Conservation (phyloP, 805 yeast species). For the Pichia insulana region DNA sequence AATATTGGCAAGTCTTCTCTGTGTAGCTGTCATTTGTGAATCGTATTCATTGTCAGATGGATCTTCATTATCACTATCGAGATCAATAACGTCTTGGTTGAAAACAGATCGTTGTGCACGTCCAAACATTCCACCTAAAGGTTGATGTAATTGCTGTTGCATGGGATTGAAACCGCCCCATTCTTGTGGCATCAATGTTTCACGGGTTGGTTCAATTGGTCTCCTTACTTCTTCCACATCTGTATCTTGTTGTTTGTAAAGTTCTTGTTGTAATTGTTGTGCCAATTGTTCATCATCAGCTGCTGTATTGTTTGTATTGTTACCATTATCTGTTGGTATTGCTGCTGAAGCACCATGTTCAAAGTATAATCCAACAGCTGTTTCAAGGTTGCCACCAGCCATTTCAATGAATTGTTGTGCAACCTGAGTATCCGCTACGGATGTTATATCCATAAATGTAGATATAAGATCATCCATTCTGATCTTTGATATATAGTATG, state of each 20-base stretch:
- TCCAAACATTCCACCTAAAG: slow-evolving; percentile 40
- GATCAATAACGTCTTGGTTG: slow-evolving; percentile 42
- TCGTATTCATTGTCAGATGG: slow-evolving; percentile 21
- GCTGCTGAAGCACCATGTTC: slow-evolving; percentile 45
- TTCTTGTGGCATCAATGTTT: slow-evolving; percentile 36
- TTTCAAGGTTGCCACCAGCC: slow-evolving; percentile 68
- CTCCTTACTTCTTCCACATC: slow-evolving; percentile 53
- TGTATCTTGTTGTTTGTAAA: slow-evolving; percentile 37
- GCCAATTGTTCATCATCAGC: slow-evolving; percentile 33
- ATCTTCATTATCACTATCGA: slow-evolving; percentile 27
- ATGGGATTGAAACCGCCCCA: slow-evolving; percentile 12
- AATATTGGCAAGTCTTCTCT: slow-evolving; percentile 65
- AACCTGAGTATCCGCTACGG: slow-evolving; percentile 51
- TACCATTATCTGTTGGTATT: background rate
- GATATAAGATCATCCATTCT: slow-evolving; percentile 25
- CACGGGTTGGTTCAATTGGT: slow-evolving; percentile 71
- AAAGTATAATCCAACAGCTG: slow-evolving; percentile 75
- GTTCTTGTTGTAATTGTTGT: slow-evolving; percentile 52
- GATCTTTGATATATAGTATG: no score
- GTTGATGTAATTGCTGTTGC: slow-evolving; percentile 5
- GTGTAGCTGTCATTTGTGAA: slow-evolving; percentile 33
- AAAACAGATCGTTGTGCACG: slow-evolving; percentile 43
- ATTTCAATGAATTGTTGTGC: slow-evolving; percentile 76
- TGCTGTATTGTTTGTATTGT: slow-evolving; percentile 15
- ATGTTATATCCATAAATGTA: slow-evolving; percentile 78